Evolutionary conservation across 306 rosid genomes (phyloP).

Genomic region (Casuarina cunninghamiana): DNA sequence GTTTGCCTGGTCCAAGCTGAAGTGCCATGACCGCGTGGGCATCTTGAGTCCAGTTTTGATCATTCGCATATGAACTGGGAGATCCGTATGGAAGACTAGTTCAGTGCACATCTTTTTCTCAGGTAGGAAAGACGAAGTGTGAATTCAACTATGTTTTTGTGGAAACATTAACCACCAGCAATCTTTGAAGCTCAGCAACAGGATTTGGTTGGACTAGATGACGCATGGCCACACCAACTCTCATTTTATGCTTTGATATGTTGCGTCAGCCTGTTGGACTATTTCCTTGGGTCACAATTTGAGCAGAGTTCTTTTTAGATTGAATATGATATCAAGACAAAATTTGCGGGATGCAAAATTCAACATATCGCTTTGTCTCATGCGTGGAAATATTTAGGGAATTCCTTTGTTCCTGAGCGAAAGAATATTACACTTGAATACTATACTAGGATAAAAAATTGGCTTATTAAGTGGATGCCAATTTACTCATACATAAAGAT

Average conservation of each 20-base stretch:
- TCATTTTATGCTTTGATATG: not conserved
- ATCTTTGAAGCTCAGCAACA: not conserved
- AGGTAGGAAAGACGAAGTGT: no score
- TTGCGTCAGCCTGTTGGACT: not conserved
- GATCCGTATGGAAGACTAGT: not conserved
- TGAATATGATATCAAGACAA: no score
- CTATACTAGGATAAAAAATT: no score
- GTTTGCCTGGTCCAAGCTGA: not conserved
- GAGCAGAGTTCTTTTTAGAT: no score
- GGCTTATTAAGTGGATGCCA: no score
- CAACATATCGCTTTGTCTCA: no score
- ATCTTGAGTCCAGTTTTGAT: not conserved
- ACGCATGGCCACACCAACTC: not conserved
- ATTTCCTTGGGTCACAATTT: not conserved
- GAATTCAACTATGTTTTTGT: not conserved
- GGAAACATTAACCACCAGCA: not conserved
- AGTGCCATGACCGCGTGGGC: not conserved
- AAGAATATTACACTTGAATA: no score
- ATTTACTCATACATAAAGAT: no score
- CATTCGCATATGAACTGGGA: not conserved
- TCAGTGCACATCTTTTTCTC: not conserved
- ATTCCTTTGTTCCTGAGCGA: no score
- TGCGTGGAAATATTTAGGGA: no score
- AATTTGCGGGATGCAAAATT: no score
- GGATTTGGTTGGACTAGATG: not conserved